These are phyloP conservation scores for Fusarium luffae DNA, from an alignment of 2,329 filamentous ascomycete genomes.

Conservation along the genomic window DNA sequence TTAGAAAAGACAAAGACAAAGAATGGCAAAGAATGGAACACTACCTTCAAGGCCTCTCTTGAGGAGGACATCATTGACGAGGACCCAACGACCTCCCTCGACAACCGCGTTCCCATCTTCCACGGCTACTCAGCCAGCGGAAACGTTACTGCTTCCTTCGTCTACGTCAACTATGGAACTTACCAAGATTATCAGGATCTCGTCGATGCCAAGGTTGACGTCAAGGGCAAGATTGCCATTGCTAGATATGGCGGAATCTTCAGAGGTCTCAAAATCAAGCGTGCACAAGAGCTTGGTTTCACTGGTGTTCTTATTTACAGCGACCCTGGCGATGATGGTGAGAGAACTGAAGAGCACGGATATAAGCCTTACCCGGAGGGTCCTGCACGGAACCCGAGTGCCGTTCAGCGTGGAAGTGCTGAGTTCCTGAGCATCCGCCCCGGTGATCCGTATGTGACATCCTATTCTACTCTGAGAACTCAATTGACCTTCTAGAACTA, in stretches of 20 bases:
- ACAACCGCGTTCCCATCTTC: slow-evolving; percentile 85
- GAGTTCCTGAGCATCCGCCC: slow-evolving; percentile 78
- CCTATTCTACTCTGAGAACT: slow-evolving; percentile 5
- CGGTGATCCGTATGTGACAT: slow-evolving; percentile 70
- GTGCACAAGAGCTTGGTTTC: slow-evolving; percentile 90
- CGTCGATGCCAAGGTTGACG: slow-evolving; percentile 75
- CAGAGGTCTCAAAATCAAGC: slow-evolving; percentile 90
- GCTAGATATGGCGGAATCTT: slow-evolving; percentile 88
- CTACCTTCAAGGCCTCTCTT: slow-evolving; percentile 82
- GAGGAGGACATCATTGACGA: slow-evolving; percentile 87
- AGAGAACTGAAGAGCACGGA: slow-evolving; percentile 83
- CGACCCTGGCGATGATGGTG: slow-evolving; percentile 89
- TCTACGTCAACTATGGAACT: slow-evolving; percentile 93
- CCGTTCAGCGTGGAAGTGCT: slow-evolving; percentile 88
- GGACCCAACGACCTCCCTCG: slow-evolving; percentile 79
- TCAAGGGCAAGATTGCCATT: slow-evolving; percentile 88
- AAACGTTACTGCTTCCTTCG: slow-evolving; percentile 87
- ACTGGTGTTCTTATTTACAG: slow-evolving; percentile 85
- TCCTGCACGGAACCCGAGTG: slow-evolving; percentile 86
- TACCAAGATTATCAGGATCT: slow-evolving; percentile 88
- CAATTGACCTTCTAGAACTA: slow-evolving; percentile 66
- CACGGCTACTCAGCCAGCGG: slow-evolving; percentile 94
- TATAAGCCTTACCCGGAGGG: slow-evolving; percentile 84
- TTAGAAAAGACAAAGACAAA: slow-evolving; percentile 59
- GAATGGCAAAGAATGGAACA: slow-evolving; percentile 60